phyloP scores from a whole-genome alignment of 2,329 filamentous ascomycete genomes.

The Arthroderma uncinatum region DNA sequence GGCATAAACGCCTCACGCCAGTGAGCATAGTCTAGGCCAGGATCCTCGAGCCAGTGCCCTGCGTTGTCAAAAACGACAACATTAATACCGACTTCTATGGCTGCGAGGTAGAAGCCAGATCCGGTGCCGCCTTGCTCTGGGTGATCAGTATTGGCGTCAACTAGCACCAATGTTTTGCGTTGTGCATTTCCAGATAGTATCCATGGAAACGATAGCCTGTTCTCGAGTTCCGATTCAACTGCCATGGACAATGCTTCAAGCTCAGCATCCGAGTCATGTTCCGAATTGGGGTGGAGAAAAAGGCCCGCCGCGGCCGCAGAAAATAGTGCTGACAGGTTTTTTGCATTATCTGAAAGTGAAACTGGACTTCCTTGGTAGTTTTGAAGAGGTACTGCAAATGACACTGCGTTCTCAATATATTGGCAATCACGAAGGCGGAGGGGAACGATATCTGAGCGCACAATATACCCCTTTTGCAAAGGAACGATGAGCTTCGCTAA shows the following conservation, averaged over 20 bases:
- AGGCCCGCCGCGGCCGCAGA: background rate
- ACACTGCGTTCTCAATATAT: conserved; percentile 6
- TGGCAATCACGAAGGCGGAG: conserved; percentile 8
- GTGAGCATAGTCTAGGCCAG: conserved; percentile 17
- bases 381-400: conserved; percentile 7
- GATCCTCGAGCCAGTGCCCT: conserved; percentile 32
- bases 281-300: background rate
- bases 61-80: conserved; percentile 29
- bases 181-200: background rate
- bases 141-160: conserved; percentile 4
- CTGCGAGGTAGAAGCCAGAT: conserved; percentile 14
- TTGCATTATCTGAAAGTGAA: background rate
- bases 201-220: conserved; percentile 7
- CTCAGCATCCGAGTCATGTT: background rate
- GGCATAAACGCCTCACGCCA: conserved; percentile 25
- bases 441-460: conserved; percentile 9
- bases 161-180: conserved; percentile 1
- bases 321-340: background rate
- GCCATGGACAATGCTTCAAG: background rate
- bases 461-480: conserved; percentile 7
- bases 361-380: background rate
- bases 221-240: conserved; percentile 3
- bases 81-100: conserved; percentile 27
- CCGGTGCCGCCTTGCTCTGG: background rate
- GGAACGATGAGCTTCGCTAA: conserved; percentile 7